Evolutionary conservation across 1,139 yeast species (phyloP), one percentile per base, ranked within the genome.

Genomic region (Magnusiomyces suaveolens): DNA sequence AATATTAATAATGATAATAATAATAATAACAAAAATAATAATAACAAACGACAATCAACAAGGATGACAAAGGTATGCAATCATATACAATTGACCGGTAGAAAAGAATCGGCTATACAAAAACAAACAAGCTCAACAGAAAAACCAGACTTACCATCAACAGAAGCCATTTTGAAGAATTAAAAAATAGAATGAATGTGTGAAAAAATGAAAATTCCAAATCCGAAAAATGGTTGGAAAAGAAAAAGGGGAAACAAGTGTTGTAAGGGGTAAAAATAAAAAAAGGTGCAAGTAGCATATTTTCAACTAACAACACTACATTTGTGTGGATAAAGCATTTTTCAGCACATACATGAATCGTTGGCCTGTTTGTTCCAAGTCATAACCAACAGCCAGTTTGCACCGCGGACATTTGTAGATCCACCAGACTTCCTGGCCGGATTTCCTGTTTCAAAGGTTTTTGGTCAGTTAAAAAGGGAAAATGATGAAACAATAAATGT

Each of bases 401-500:
- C 57, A 55, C 18, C 57, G 47, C 21, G 54, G 54, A 38, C 57
- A 55, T 24, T 51, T 48, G 26, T 53, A 48, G 20, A 55, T 26
- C 54, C 56, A 55, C 54, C 54, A 52, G 6, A 48, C 39, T 24
- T 55, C 57, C 16, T 50, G 36, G 8, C 36, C 36, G 14, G 36
- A 32, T 32, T 32, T 43, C 18, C 8, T 49, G 21, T n/a, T n/a
- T n/a, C n/a, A n/a, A n/a, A n/a, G n/a, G n/a, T n/a, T n/a, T n/a
- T n/a, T n/a, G n/a, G n/a, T n/a, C n/a, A 46, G 12, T 46, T 18
- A 10, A 8, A n/a, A 24, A 26, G 29, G 48, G 23, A 1, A 20
- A 20, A n/a, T 8, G 23, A 33, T 8, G 23, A n/a, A n/a, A n/a
- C n/a, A n/a, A n/a, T n/a, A n/a, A n/a, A n/a, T n/a, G n/a, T n/a